Evolutionary conservation across 768 basidiomycete species (phyloP).

Genomic region (Dioszegia crocea): DNA sequence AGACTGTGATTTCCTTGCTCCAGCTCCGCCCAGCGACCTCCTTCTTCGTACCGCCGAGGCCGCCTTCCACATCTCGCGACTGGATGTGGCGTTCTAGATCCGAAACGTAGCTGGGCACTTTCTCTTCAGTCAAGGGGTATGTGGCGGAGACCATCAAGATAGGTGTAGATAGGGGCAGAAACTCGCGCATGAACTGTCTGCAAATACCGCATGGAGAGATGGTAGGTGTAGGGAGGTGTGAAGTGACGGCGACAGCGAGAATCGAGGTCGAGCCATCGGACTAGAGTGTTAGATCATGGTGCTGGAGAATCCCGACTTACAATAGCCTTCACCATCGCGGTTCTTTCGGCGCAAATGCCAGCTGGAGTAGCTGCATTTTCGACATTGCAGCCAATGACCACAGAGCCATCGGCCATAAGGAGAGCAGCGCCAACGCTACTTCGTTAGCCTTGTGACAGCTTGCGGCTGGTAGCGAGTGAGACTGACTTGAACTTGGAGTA

Average conservation of each 20-base stretch:
- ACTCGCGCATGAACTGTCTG: slow-evolving; percentile 63
- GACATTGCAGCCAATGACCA: slow-evolving; percentile 83
- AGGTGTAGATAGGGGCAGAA: slow-evolving; percentile 52
- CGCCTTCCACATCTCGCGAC: not conserved
- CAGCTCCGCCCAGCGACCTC: slow-evolving; percentile 48
- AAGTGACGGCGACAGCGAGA: slow-evolving; percentile 13
- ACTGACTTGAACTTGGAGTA: slow-evolving; percentile 77
- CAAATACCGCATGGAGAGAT: slow-evolving; percentile 91
- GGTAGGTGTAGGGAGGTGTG: slow-evolving; percentile 54
- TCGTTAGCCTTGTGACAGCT: slow-evolving; percentile 1
- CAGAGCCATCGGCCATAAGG: slow-evolving; percentile 58
- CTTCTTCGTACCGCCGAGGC: slow-evolving; percentile 52
- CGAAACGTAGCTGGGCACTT: slow-evolving; percentile 57
- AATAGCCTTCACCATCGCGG: slow-evolving; percentile 88
- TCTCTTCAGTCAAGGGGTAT: slow-evolving; percentile 18
- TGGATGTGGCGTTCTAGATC: slow-evolving; percentile 55
- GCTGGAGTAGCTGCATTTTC: slow-evolving; percentile 92
- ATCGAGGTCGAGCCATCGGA: not conserved
- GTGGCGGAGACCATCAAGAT: slow-evolving; percentile 44
- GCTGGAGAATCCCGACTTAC: slow-evolving; percentile 54
- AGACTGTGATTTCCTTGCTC: slow-evolving; percentile 43
- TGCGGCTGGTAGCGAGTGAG: not conserved
- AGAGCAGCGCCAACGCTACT: slow-evolving; percentile 75
- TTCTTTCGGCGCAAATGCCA: slow-evolving; percentile 89
- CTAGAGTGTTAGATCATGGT: not conserved